Evolutionary conservation across 83 land plant species (phyloP).

Genomic region (Thuja plicata): DNA sequence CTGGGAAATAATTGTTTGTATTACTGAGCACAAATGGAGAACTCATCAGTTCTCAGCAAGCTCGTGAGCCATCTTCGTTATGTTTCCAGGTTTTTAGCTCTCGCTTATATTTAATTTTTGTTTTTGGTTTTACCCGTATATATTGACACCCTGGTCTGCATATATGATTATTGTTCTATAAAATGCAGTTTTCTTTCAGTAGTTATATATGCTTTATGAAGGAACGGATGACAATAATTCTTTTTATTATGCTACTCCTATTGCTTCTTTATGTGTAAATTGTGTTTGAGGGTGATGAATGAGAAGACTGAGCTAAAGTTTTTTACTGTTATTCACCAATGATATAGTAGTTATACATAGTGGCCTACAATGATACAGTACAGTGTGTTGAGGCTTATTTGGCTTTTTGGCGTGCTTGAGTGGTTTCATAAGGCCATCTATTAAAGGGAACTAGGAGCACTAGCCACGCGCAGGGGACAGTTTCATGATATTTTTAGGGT

Average conservation of each 20-base stretch:
- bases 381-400: not conserved
- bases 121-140: not conserved
- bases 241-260: not conserved
- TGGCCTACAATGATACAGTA: not conserved
- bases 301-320: not conserved
- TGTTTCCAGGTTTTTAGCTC: not conserved
- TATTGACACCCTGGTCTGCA: not conserved
- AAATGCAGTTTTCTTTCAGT: not conserved
- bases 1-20: not conserved
- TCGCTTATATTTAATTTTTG: not conserved
- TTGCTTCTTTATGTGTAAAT: not conserved
- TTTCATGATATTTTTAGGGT: not conserved
- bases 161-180: not conserved
- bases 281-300: not conserved
- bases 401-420: not conserved
- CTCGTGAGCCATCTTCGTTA: conserved; percentile 8
- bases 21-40: not conserved
- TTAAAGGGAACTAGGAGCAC: not conserved
- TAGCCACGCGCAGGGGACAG: not conserved
- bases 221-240: not conserved
- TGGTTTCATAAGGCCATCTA: not conserved
- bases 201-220: not conserved
- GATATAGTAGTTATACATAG: not conserved
- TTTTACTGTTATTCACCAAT: not conserved
- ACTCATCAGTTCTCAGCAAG: not conserved